Conservation (phyloP, 2,329 filamentous ascomycete species). For the Tolypocladium paradoxum region DNA sequence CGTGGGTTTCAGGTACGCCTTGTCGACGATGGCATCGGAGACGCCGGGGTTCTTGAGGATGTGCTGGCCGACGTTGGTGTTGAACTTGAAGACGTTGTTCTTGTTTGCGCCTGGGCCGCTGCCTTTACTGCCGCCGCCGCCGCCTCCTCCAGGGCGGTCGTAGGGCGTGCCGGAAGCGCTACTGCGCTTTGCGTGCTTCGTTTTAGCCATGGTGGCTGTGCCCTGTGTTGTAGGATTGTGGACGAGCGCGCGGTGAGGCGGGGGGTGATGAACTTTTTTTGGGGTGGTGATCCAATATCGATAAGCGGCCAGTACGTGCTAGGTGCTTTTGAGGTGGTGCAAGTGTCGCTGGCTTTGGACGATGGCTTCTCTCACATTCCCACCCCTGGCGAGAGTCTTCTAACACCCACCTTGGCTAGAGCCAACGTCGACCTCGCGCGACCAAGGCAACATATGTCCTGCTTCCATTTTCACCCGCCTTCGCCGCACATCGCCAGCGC, state of each 20-base stretch:
- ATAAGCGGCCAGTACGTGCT: constrained; percentile 5
- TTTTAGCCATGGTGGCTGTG: constrained; percentile 39
- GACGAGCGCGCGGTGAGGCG: constrained; percentile 5
- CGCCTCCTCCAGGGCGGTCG: constrained; percentile 22
- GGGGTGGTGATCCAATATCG: constrained; percentile 10
- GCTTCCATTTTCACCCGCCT: neutral
- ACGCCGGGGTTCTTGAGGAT: constrained; percentile 89
- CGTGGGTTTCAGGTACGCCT: constrained; percentile 81
- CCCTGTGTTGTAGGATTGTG: neutral
- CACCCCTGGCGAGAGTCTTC: neutral
- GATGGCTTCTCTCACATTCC: neutral
- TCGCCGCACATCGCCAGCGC: constrained; percentile 2
- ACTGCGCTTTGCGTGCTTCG: constrained; percentile 40
- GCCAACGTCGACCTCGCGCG: neutral
- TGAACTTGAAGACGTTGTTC: constrained; percentile 96
- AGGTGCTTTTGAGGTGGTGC: neutral
- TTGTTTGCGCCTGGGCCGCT: constrained; percentile 18
- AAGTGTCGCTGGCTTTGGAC: rapidly evolving
- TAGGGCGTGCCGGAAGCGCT: constrained; percentile 31
- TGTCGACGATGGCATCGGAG: constrained; percentile 57
- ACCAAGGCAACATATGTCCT: neutral
- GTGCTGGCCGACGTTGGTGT: constrained; percentile 76
- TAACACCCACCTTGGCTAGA: constrained; percentile 1
- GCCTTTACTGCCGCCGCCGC: constrained; percentile 8
- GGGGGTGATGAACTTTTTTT: constrained; percentile 9